A percentile compares a stretch with the other conserved stretches of the same genome.
Conservation (phyloP, 495 filamentous ascomycete species). For the Trichoderma gamsii region DNA sequence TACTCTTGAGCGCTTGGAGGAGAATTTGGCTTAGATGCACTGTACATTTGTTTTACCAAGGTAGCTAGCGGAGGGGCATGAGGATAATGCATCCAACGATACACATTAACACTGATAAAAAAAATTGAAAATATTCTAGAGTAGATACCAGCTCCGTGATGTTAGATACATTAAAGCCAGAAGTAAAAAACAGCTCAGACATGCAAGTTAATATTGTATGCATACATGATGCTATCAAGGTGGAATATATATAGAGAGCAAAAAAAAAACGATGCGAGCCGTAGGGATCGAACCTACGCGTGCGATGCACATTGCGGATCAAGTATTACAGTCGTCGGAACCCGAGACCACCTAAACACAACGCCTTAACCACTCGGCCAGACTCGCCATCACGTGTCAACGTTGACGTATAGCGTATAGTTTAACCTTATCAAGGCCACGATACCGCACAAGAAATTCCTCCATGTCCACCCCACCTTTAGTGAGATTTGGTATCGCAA, state of each 20-base stretch:
- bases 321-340: conserved; percentile 29
- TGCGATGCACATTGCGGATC: conserved; percentile 17
- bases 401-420: background rate
- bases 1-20: background rate
- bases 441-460: background rate
- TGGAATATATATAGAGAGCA: conserved; percentile 12
- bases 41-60: conserved; percentile 1
- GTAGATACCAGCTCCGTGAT: no score
- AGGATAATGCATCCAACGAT: background rate
- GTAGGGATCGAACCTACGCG: conserved; percentile 42
- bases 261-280: conserved; percentile 30
- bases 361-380: conserved; percentile 50
- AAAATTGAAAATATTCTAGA: no score
- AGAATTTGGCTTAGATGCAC: background rate
- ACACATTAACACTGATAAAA: background rate
- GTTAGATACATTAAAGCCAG: no score
- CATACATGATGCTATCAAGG: background rate
- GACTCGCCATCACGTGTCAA: conserved; percentile 25
- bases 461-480: background rate
- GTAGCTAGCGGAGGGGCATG: background rate
- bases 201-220: background rate
- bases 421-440: conserved; percentile 3
- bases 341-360: conserved; percentile 40
- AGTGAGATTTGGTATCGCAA: background rate
- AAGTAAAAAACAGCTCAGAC: no score